These are phyloP conservation scores for Paramarasmius palmivorus DNA, from an alignment of 1,284 basidiomycete genomes.

Conservation along the genomic window DNA sequence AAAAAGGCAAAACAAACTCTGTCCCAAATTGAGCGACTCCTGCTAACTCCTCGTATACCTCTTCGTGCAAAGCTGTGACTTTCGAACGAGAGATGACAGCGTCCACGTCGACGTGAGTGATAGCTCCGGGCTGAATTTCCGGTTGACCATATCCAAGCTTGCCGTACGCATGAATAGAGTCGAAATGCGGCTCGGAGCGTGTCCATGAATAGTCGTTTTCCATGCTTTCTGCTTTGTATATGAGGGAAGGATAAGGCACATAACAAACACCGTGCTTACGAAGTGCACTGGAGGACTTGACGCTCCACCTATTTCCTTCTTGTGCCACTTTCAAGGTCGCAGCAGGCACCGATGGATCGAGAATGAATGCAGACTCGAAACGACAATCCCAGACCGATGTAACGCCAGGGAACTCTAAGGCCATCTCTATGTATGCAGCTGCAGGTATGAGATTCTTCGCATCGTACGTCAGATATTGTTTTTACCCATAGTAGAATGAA, in stretches of 20 bases:
- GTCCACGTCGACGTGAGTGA: conserved; percentile 17
- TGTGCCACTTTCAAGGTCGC: not conserved
- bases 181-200: conserved; percentile 15
- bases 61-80: conserved; percentile 8
- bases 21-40: conserved; percentile 19
- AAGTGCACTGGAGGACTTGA: not conserved
- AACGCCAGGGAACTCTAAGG: conserved; percentile 2
- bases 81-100: conserved; percentile 16
- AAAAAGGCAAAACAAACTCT: conserved; percentile 10
- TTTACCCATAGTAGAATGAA: not conserved
- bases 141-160: conserved; percentile 21
- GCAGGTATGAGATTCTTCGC: conserved; percentile 1
- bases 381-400: conserved; percentile 4
- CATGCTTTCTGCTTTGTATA: not conserved
- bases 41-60: conserved; percentile 13
- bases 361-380: conserved; percentile 1
- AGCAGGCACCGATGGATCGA: not conserved
- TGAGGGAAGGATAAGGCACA: not conserved
- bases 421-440: conserved; percentile 3
- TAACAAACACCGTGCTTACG: not conserved
- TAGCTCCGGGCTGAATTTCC: conserved; percentile 5
- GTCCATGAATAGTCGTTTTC: not conserved
- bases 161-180: conserved; percentile 17
- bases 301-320: conserved; percentile 1
- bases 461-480: not conserved